phyloP scores from a whole-genome alignment of 2,329 filamentous ascomycete genomes.

The Arthrobotrys pseudoclavata region DNA sequence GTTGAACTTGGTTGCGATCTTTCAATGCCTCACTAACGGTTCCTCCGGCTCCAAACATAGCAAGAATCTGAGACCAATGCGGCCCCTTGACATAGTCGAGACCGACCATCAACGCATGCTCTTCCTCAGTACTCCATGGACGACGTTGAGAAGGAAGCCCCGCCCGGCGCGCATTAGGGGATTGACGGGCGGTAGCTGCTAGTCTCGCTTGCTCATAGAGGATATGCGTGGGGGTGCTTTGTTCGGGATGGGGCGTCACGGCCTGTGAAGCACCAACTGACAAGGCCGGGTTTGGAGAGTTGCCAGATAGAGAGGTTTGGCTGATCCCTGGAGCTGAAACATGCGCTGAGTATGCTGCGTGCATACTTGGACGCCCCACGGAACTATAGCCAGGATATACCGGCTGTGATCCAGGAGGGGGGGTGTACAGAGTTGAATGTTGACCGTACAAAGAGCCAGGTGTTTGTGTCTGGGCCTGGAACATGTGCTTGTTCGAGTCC shows the following conservation, averaged over 20 bases:
- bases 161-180: constrained; percentile 70
- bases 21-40: constrained; percentile 85
- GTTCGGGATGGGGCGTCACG: constrained; percentile 64
- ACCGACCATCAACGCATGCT: constrained; percentile 89
- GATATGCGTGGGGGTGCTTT: constrained; percentile 70
- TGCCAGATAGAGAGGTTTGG: constrained; percentile 41
- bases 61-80: constrained; percentile 92
- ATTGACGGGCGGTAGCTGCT: constrained; percentile 72
- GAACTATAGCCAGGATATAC: constrained; percentile 52
- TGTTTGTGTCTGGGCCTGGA: constrained; percentile 46
- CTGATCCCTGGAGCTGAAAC: constrained; percentile 51
- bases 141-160: constrained; percentile 74
- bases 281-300: constrained; percentile 47
- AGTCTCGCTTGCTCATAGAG: constrained; percentile 73
- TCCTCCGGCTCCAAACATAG: constrained; percentile 83
- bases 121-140: constrained; percentile 89
- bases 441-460: constrained; percentile 41
- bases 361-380: constrained; percentile 41
- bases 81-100: constrained; percentile 90
- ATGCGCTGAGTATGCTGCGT: constrained; percentile 32
- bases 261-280: constrained; percentile 38
- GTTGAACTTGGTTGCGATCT: constrained; percentile 88
- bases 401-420: constrained; percentile 36
- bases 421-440: constrained; percentile 33
- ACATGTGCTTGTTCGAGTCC: constrained; percentile 56